phyloP scores from a whole-genome alignment of 2,329 filamentous ascomycete species.

The Beauveria medogensis region DNA sequence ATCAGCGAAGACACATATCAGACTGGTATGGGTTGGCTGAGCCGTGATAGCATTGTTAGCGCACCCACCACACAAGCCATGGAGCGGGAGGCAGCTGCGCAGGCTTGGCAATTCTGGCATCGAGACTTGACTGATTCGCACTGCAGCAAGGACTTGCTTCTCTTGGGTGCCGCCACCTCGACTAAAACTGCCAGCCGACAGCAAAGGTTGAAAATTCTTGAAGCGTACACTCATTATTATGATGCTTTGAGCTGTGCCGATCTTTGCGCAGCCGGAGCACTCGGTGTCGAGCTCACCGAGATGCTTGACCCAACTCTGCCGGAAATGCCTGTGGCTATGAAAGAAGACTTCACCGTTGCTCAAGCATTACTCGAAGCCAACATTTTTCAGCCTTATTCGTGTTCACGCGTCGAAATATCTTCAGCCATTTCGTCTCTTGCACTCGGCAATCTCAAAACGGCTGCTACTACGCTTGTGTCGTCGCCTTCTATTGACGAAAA shows the following conservation, averaged over 20 bases:
- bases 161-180: constrained; percentile 28
- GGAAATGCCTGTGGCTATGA: constrained; percentile 36
- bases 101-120: constrained; percentile 61
- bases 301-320: constrained; percentile 57
- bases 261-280: constrained; percentile 42
- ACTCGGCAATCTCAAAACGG: constrained; percentile 17
- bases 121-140: constrained; percentile 55
- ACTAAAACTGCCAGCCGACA: constrained; percentile 12
- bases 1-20: constrained; percentile 74
- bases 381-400: constrained; percentile 22
- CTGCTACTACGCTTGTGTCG: constrained; percentile 16
- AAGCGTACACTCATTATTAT: constrained; percentile 44
- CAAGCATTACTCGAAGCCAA: constrained; percentile 40
- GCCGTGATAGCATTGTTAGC: constrained; percentile 46
- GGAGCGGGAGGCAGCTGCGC: constrained; percentile 55
- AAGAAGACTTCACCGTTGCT: constrained; percentile 45
- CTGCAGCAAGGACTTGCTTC: constrained; percentile 29
- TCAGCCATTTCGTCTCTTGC: constrained; percentile 22
- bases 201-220: constrained; percentile 31
- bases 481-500: constrained; percentile 12
- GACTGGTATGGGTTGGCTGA: constrained; percentile 69
- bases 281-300: constrained; percentile 38
- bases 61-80: constrained; percentile 29
- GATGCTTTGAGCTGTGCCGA: constrained; percentile 61
- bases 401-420: constrained; percentile 20